Base-by-base conservation (phyloP, 495 filamentous ascomycete genomes). In the Tuber aestivum region DNA sequence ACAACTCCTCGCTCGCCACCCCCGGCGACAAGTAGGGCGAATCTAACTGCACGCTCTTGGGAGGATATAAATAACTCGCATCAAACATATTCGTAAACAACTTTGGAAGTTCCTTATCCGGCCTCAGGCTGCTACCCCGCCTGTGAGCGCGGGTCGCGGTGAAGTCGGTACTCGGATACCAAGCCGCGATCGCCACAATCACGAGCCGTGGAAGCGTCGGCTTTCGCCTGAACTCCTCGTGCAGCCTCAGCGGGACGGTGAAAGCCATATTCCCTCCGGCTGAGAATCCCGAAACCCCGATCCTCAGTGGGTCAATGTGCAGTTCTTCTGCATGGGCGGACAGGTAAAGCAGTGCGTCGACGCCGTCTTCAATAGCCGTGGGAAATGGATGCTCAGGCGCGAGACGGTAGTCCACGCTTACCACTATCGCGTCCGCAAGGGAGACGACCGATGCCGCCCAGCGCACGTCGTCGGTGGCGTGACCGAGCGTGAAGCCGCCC, bases 121-220 rank as follows among this genome's bases (percentile, higher is more conserved):
- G 91, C 50, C 90, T 74, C 4, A 82, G 41, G 80, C 88, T 90
- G 69, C 88, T 89, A 1, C 87, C 86, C 18, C 93, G 90, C n/a
- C 93, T 91, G 71, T 91, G 88, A 3, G 88, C 90, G 8, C 95
- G 90, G 1, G 90, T 89, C 21, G 89, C 85, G 3, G 93, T 92
- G 83, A 94, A 96, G 83, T 97, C 95, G 27, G 92, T 89, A 21
- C 91, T 87, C 0, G 95, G 95, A 79, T 97, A 97, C 89, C 91
- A 97, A 70, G 90, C 89, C 44, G 93, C 90, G 32, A 89, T 83
- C n/a, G 85, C 86, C 45, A 88, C 83, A 89, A 85, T 48, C 50
- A 77, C 78, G 4, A 77, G 38, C 35, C 41, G 1, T 72, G 76
- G 40, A 2, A 61, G 41, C 38, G 71, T 20, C 72, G 70, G 50